phyloP scores from a whole-genome alignment of 192 early-diverging fungal genomes.

The Entomortierella chlamydospora region DNA sequence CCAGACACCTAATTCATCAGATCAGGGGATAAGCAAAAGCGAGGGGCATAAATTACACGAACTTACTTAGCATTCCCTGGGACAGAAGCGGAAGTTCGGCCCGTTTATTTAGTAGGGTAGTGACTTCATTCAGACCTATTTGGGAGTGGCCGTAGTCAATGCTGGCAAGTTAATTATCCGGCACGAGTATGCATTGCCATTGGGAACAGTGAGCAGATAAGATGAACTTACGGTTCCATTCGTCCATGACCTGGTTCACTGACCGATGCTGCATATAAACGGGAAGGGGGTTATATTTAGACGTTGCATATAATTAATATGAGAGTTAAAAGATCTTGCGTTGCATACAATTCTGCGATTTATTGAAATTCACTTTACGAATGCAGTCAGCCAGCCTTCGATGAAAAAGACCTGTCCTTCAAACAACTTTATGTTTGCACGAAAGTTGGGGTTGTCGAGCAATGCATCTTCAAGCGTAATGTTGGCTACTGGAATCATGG shows the following conservation, averaged over 20 bases:
- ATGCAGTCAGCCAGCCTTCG: slow-evolving; percentile 63
- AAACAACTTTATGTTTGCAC: slow-evolving; percentile 63
- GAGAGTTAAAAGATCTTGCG: not conserved
- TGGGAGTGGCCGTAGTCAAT: too few species aligned
- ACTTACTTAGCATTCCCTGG: slow-evolving; percentile 55
- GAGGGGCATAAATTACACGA: not conserved
- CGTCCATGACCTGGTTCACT: slow-evolving; percentile 35
- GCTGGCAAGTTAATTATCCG: not conserved
- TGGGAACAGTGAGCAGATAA: not conserved
- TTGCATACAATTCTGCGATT: not conserved
- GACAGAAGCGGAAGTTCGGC: slow-evolving; percentile 49
- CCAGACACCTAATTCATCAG: too few species aligned
- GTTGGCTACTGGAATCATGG: slow-evolving; percentile 49
- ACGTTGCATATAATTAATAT: slow-evolving; percentile 3
- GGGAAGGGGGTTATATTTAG: too few species aligned
- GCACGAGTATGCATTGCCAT: not conserved
- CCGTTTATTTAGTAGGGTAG: slow-evolving; percentile 36
- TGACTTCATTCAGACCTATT: slow-evolving; percentile 45
- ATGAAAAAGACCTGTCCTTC: slow-evolving; percentile 70
- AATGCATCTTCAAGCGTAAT: slow-evolving; percentile 65
- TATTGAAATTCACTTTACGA: slow-evolving; percentile 25
- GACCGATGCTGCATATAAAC: slow-evolving; percentile 33
- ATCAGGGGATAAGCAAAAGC: not conserved
- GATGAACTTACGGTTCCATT: slow-evolving; percentile 41
- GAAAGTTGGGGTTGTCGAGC: slow-evolving; percentile 64